A percentile compares a stretch with the other conserved stretches of the same genome.
Conservation (phyloP, 2,329 filamentous ascomycete genomes). For the Claviceps cyperi region DNA sequence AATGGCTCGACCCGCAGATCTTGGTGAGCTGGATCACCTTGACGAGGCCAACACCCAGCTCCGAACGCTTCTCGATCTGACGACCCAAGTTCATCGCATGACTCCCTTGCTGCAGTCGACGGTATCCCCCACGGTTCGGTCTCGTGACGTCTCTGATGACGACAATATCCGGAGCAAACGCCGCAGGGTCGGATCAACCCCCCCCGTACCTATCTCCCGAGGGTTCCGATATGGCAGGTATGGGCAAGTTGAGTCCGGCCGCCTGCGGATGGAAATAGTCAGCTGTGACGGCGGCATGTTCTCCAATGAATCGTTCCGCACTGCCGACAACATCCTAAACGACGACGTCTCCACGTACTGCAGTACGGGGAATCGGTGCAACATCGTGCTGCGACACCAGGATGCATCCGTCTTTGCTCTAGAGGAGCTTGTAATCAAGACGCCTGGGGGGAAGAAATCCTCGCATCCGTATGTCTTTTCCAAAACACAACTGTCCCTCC, state of each 20-base stretch:
- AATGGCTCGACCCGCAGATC: conserved; percentile 11
- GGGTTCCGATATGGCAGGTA: conserved; percentile 71
- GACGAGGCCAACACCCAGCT: conserved; percentile 30
- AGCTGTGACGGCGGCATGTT: conserved; percentile 76
- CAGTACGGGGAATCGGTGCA: conserved; percentile 76
- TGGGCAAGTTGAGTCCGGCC: conserved; percentile 74
- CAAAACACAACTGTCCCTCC: neutral
- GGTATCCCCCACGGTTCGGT: conserved; percentile 21
- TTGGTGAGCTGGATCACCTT: conserved; percentile 25
- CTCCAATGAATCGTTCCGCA: conserved; percentile 47
- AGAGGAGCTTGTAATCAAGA: conserved; percentile 77
- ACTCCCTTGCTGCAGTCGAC: conserved; percentile 16
- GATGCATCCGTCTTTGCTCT: conserved; percentile 69
- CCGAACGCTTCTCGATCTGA: conserved; percentile 27
- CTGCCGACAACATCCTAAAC: conserved; percentile 67
- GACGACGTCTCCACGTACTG: conserved; percentile 80
- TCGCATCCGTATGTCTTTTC: conserved; percentile 61
- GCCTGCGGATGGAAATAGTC: conserved; percentile 71
- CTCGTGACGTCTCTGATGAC: conserved; percentile 28
- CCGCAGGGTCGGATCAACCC: conserved; percentile 55
- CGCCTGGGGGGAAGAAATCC: conserved; percentile 59
- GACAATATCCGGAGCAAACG: conserved; percentile 46
- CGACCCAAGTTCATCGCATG: conserved; percentile 17
- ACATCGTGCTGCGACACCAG: conserved; percentile 70
- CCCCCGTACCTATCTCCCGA: conserved; percentile 30